These are phyloP conservation scores for Rhynchosporium graminicola DNA, from an alignment of 2,329 filamentous ascomycete genomes.

Conservation along the genomic window DNA sequence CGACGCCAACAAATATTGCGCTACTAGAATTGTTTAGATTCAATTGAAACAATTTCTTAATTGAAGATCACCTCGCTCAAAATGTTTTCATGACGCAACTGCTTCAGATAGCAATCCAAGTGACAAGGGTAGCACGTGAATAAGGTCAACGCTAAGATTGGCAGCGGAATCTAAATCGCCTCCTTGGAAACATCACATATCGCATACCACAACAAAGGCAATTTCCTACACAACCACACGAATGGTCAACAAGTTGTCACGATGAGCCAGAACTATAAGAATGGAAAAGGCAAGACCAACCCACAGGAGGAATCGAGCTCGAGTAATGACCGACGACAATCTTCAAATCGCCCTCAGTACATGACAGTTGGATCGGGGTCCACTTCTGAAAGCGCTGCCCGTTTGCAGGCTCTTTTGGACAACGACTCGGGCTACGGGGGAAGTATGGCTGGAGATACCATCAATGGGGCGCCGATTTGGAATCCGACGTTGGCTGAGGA, in stretches of 20 bases:
- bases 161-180: constrained; percentile 24
- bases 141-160: constrained; percentile 25
- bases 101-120: not conserved
- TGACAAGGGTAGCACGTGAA: constrained; percentile 19
- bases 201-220: constrained; percentile 17
- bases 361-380: constrained; percentile 87
- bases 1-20: too few relatives aligned
- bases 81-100: not conserved
- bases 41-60: not conserved
- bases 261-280: constrained; percentile 63
- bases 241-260: constrained; percentile 36
- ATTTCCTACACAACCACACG: constrained; percentile 19
- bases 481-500: constrained; percentile 51
- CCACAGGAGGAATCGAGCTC: constrained; percentile 27
- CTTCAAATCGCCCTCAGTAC: constrained; percentile 59
- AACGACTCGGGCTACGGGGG: constrained; percentile 90
- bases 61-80: not conserved
- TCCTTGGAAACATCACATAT: constrained; percentile 25
- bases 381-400: constrained; percentile 77
- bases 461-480: constrained; percentile 45
- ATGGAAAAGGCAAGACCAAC: constrained; percentile 49
- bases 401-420: constrained; percentile 79
- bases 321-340: constrained; percentile 20
- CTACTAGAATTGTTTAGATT: not conserved
- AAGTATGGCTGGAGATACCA: constrained; percentile 68